Evolutionary conservation across 352 stramenopile species (phyloP), one percentile per base, ranked within the genome.

Genomic region (Phytophthora quininea): DNA sequence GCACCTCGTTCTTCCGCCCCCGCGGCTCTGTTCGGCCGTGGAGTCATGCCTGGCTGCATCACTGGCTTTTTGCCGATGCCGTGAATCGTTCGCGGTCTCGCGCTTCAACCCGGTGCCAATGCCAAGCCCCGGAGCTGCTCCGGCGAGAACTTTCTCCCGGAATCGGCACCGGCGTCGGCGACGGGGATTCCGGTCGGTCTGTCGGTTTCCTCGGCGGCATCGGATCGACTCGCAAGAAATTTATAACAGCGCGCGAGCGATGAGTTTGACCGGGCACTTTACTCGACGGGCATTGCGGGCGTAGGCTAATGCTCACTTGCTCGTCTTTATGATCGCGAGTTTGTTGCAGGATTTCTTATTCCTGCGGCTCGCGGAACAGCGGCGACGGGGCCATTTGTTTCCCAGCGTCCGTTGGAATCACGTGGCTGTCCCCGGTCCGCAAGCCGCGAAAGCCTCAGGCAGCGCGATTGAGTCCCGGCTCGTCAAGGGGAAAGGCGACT

Each of bases 1-100:
- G 63, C 58, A 65, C n/a, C 71, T 76, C 43, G 68, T 49, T 76
- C 58, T 73, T 76, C 58, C 68, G 49, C 58, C 68, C 64, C 58
- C 56, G 45, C 58, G 68, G 54, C 46, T 76, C 64, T 76, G 63
- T 76, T 53, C 62, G 53, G 43, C 51, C 53, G 52, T 62, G 58
- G 54, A 54, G 38, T 62, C 59, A 70, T 62, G 57, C 53, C 67
- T 69, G 53, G 56, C 50, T 62, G 67, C 53, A 19, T 15, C 29
- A 30, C 68, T 62, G 68, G 63, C 68, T 76, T 72, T 72, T 43
- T 71, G 61, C 40, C 47, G 35, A 71, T 49, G 43, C 43, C 55
- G 55, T 52, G 49, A 57, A 58, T 70, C 55, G 61, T 49, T 27
- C 43, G 5, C 11, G 8, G 12, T n/a, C 40, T 47, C 40, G 40